These are phyloP conservation scores for Microstegium vimineum DNA, from an alignment of 176 grass and related monocot species.

Conservation along the genomic window DNA sequence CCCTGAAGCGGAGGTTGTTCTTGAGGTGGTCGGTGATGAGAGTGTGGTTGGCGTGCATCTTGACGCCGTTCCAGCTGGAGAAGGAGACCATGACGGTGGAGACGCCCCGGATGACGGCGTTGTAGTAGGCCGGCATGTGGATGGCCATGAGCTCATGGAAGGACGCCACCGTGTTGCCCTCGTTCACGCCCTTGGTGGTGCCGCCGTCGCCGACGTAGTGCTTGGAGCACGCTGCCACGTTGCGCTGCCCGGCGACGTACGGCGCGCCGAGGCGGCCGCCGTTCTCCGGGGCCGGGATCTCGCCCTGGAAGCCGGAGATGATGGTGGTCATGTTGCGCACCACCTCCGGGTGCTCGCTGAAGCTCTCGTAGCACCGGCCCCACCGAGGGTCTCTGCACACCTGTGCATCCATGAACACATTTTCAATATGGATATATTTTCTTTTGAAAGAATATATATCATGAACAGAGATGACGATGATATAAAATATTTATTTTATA, in stretches of 20 bases:
- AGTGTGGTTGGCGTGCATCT: conserved; percentile 74
- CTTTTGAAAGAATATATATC: too few species aligned
- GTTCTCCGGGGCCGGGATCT: conserved; percentile 14
- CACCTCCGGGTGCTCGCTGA: conserved; percentile 55
- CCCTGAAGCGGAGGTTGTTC: conserved; percentile 55
- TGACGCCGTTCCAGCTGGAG: conserved; percentile 70
- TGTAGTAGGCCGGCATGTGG: conserved; percentile 78
- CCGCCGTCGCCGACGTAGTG: conserved; percentile 80
- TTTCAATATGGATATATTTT: too few species aligned
- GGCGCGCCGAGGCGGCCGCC: conserved; percentile 37
- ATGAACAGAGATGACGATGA: too few species aligned
- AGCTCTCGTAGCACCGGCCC: conserved; percentile 87
- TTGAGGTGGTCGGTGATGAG: conserved; percentile 75
- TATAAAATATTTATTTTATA: too few species aligned
- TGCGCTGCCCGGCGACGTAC: conserved; percentile 40
- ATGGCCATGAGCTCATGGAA: conserved; percentile 37
- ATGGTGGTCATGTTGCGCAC: conserved; percentile 63
- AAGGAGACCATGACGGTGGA: conserved; percentile 79
- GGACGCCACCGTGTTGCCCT: conserved; percentile 47
- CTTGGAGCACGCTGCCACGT: conserved; percentile 67
- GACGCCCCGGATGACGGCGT: conserved; percentile 51
- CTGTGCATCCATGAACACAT: too few species aligned
- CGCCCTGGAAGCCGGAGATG: conserved; percentile 51
- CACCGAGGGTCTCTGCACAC: conserved; percentile 80
- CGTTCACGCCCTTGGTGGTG: conserved; percentile 50